Conservation (phyloP, 805 yeast genomes). For the Barnettozyma sucrosica region DNA sequence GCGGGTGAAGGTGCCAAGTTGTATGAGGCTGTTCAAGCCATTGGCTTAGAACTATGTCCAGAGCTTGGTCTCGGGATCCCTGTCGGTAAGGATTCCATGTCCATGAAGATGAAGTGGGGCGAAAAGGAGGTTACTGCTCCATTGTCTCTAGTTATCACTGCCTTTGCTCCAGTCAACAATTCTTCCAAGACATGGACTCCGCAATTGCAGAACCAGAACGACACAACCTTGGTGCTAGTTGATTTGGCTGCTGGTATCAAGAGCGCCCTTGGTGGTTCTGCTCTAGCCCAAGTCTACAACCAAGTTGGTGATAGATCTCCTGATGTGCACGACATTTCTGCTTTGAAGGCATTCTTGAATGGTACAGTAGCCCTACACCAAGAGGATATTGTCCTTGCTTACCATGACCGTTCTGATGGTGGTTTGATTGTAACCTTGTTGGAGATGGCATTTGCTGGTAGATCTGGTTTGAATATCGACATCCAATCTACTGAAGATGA, state of each 20-base stretch:
- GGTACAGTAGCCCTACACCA: slow-evolving; percentile 71
- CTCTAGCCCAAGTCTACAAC: slow-evolving; percentile 87
- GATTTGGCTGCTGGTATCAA: slow-evolving; percentile 57
- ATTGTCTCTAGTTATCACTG: slow-evolving; percentile 81
- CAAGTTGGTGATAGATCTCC: slow-evolving; percentile 83
- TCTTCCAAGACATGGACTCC: slow-evolving; percentile 97
- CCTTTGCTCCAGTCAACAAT: slow-evolving; percentile 81
- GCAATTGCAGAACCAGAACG: slow-evolving; percentile 49
- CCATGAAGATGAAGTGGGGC: slow-evolving; percentile 98
- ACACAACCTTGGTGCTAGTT: slow-evolving; percentile 66
- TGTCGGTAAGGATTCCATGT: slow-evolving; percentile 98
- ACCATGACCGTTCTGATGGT: slow-evolving; percentile 97
- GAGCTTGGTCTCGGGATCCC: slow-evolving; percentile 88
- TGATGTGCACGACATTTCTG: slow-evolving; percentile 61
- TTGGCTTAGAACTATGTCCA: slow-evolving; percentile 92
- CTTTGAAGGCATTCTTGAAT: slow-evolving; percentile 65
- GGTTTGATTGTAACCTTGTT: slow-evolving; percentile 79
- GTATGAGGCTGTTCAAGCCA: slow-evolving; percentile 95
- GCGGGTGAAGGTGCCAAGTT: slow-evolving; percentile 92
- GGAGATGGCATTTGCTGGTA: slow-evolving; percentile 97
- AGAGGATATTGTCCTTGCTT: slow-evolving; percentile 60
- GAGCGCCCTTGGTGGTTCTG: slow-evolving; percentile 83
- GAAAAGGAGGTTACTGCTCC: slow-evolving; percentile 94
- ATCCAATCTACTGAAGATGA: slow-evolving; percentile 31
- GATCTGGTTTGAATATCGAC: slow-evolving; percentile 69